Evolutionary conservation across 768 basidiomycete species (phyloP), one percentile per base, ranked within the genome.

Genomic region (Pholiota microspora): DNA sequence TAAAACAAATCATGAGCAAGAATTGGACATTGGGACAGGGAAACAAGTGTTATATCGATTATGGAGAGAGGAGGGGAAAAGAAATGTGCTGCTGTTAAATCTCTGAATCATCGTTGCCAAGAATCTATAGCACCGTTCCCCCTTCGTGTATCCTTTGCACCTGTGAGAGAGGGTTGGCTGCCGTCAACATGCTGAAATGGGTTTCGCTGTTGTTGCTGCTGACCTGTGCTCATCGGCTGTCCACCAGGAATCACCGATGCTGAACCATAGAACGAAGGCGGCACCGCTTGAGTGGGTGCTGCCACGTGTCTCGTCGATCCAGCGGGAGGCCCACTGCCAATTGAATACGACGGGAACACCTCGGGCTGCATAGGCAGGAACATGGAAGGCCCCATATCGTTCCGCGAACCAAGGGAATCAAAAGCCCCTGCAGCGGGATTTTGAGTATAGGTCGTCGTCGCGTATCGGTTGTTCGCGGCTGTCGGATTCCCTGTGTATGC

Each of bases 351-450:
- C 58, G 79, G 78, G 68, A 82, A 92, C 60, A 87, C 86, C 23
- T 93, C 91, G 29, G 91, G 87, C 67, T 92, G 92, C 78, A 94
- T 80, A 1, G 92, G 90, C 32, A 85, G 85, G 64, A 85, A 94
- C 69, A 93, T 67, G 53, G 80, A 80, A n/a, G n/a, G n/a, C 36
- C 81, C 82, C 32, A 88, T 82, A 47, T 89, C 87, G 24, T 81
- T 70, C 51, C 85, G 78, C 47, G 82, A 75, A 51, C 85, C 85
- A 15, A 86, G 59, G n/a, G 82, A 68, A 44, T 87, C 85, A 62
- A 86, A 88, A 15, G 81, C 51, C 57, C 76, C 63, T 47, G 66
- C 56, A 46, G 68, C 57, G 58, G 72, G 76, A 18, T 67, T 68
- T 59, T 79, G 78, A 9, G 77, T 67, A 56, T 83, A 89, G 40